Base-by-base conservation (phyloP, 305 asterid species). In the Fraxinus platypoda region DNA sequence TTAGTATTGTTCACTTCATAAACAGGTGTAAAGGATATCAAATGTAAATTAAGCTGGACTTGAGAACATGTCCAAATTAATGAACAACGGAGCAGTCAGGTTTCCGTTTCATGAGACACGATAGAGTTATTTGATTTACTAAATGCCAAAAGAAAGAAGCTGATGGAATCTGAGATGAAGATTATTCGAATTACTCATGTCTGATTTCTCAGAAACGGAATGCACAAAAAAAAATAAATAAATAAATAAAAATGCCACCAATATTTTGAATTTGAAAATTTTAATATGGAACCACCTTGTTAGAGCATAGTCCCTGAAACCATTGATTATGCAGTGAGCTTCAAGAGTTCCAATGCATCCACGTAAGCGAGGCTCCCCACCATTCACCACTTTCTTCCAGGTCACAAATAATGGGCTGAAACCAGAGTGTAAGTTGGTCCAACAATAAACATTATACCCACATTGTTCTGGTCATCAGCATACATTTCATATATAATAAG, bases 331-430 rank as follows among this genome's bases (percentile, higher is more conserved):
- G 89, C 88, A 81, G 52, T 93, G 95, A 86, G 98, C 92, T 91
- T 94, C 95, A 64, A 96, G 86, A 81, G 99, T 93, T 86, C 99
- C 99, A 35, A 96, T 96, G 96, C 99, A 96, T 73, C 98, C 97
- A 75, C 98, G 97, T 62, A 94, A 43, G 59, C 97, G 94, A 81
- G 99, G 97, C 88, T 96, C 98, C 77, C 93, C 91, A 78, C 98
- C 97, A 89, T 94, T 94, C 85, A 90, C 89, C 84, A 83, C 88
- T 87, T 96, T 93, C 93, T 96, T 93, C 99, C 98, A 94, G 43
- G 98, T 93, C 79, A 96, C 99, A 86, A 96, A 96, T 87, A 94
- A 83, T 41, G 98, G 99, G 83, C 99, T 96, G 94, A 83, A 88
- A 87, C 72, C 80, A 87, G 30, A 85, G 83, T 46, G 19, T 59